These are phyloP conservation scores for Irpex sp. DNA, from an alignment of 1,284 basidiomycete species.

Conservation along the genomic window DNA sequence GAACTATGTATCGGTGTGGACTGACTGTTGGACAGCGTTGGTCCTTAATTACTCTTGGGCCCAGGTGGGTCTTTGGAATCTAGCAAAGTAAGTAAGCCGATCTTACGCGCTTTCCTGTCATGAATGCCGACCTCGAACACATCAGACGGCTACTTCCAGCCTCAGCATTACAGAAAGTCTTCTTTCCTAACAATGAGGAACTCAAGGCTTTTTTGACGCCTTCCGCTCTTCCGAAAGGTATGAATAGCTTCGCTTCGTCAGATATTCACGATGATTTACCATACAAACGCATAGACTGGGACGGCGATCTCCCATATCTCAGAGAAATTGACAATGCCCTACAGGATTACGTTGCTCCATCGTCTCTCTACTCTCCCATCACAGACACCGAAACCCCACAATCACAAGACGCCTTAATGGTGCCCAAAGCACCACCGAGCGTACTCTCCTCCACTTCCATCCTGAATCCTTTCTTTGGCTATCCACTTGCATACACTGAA, in stretches of 20 bases:
- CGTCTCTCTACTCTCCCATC: slow-evolving; percentile 5
- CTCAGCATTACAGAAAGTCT: slow-evolving; percentile 64
- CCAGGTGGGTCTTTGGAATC: slow-evolving; percentile 73
- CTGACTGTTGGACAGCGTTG: slow-evolving; percentile 45
- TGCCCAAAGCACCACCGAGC: neutral
- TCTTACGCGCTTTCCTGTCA: neutral
- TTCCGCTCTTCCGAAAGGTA: slow-evolving; percentile 57
- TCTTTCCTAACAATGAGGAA: slow-evolving; percentile 65
- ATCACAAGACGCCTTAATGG: slow-evolving; percentile 5
- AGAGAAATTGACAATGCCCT: slow-evolving; percentile 46
- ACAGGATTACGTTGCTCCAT: slow-evolving; percentile 16
- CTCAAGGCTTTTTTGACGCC: slow-evolving; percentile 57
- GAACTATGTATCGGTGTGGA: neutral
- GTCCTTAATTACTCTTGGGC: slow-evolving; percentile 83
- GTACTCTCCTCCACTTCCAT: slow-evolving; percentile 49
- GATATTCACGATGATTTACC: neutral
- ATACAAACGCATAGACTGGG: slow-evolving; percentile 45
- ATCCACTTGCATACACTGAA: slow-evolving; percentile 46
- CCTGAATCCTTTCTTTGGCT: slow-evolving; percentile 83
- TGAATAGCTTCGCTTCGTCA: slow-evolving; percentile 10
- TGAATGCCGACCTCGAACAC: slow-evolving; percentile 14
- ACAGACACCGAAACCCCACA: neutral
- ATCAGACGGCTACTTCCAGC: slow-evolving; percentile 66
- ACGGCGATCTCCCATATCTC: slow-evolving; percentile 49
- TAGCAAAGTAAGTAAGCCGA: slow-evolving; percentile 54